Conservation (phyloP, 257 asterid genomes). For the Euphrasia confusa region DNA sequence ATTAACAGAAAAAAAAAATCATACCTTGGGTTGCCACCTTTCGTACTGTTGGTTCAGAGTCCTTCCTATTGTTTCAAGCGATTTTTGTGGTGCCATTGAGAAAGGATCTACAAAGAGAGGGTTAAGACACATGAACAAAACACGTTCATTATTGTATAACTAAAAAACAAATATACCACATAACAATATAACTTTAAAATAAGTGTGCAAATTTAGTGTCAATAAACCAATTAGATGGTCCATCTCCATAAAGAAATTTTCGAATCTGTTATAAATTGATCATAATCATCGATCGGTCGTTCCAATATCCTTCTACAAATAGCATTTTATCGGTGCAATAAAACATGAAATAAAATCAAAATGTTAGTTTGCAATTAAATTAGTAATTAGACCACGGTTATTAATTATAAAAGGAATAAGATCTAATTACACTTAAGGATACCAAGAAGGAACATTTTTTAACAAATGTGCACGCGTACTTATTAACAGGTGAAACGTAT, state of each 20-base stretch:
- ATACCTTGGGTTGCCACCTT: slow-evolving; percentile 83
- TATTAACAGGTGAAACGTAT: background rate
- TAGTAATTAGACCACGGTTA: background rate
- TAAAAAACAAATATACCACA: background rate
- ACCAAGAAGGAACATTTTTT: background rate
- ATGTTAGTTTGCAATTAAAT: background rate
- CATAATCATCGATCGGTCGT: background rate
- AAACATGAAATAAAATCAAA: background rate
- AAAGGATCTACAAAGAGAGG: slow-evolving; percentile 62
- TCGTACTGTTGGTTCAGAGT: slow-evolving; percentile 53
- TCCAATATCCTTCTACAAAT: background rate
- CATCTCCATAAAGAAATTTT: background rate
- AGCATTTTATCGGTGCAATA: background rate
- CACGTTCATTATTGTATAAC: background rate
- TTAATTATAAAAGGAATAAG: background rate
- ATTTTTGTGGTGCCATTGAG: slow-evolving; percentile 53
- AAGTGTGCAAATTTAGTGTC: background rate
- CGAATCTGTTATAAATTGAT: background rate
- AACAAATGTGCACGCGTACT: background rate
- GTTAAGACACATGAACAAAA: slow-evolving; percentile 25
- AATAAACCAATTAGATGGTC: background rate
- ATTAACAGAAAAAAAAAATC: slow-evolving; percentile 3
- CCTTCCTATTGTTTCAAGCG: slow-evolving; percentile 52
- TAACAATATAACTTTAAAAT: background rate
- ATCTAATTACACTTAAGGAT: background rate